Evolutionary conservation across 495 filamentous ascomycete genomes (phyloP).

Genomic region (Cenococcum geophilum): DNA sequence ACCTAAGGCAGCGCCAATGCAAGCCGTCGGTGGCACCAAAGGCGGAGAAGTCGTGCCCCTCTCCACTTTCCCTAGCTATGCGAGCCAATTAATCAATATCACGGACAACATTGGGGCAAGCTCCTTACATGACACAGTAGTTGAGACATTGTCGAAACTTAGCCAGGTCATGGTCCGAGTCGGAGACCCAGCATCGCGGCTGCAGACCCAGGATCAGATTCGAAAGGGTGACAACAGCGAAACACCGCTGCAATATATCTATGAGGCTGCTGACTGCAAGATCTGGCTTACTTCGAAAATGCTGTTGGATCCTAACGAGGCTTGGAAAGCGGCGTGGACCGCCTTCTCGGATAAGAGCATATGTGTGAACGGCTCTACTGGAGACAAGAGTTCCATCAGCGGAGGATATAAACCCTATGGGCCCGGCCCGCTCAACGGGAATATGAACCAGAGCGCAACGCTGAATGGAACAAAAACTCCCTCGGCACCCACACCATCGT

Average conservation of each 20-base stretch:
- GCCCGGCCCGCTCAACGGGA: constrained; percentile 21
- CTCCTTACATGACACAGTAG: not conserved
- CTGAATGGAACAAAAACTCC: not conserved
- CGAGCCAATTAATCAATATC: not conserved
- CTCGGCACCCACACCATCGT: not conserved
- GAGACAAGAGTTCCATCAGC: constrained; percentile 13
- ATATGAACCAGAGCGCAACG: constrained; percentile 3
- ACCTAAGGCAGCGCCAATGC: constrained; percentile 11
- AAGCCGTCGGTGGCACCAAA: constrained; percentile 22
- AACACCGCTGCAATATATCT: constrained; percentile 23
- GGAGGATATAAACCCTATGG: constrained; percentile 32
- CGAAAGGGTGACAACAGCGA: constrained; percentile 16
- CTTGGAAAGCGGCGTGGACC: constrained; percentile 20
- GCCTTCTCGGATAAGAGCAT: constrained; percentile 8
- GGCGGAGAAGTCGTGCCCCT: constrained; percentile 18
- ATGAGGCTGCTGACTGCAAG: constrained; percentile 28
- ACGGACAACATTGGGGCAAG: not conserved
- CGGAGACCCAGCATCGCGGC: not conserved
- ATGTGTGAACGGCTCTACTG: constrained; percentile 20
- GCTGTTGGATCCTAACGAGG: constrained; percentile 4
- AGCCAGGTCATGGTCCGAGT: constrained; percentile 9
- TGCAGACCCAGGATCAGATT: constrained; percentile 22
- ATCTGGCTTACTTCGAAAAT: constrained; percentile 19
- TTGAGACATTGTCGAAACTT: constrained; percentile 2
- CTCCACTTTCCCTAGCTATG: not conserved